These are phyloP conservation scores for Candida argentea DNA, from an alignment of 805 yeast genomes.

Conservation along the genomic window DNA sequence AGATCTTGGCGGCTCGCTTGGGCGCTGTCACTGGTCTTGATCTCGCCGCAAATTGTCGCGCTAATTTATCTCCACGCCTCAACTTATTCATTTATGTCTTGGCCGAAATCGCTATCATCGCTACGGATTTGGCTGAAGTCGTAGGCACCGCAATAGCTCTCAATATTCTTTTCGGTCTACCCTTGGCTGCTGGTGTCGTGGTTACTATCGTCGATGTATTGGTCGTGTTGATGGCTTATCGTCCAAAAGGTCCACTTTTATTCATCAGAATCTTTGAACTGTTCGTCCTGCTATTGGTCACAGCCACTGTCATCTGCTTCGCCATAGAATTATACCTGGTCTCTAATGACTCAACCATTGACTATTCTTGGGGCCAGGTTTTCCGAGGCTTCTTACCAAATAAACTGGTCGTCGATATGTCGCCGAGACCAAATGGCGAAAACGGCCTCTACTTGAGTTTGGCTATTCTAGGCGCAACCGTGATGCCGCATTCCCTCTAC, in stretches of 20 bases:
- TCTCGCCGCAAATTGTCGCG: conserved; percentile 77
- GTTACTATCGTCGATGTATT: conserved; percentile 81
- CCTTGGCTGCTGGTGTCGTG: conserved; percentile 74
- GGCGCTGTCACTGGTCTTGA: conserved; percentile 95
- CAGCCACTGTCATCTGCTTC: conserved; percentile 80
- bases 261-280: conserved; percentile 74
- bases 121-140: conserved; percentile 94
- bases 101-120: conserved; percentile 87
- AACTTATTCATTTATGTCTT: conserved; percentile 58
- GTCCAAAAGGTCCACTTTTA: conserved; percentile 72
- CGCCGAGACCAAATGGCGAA: conserved; percentile 11
- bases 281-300: conserved; percentile 66
- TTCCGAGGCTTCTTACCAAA: conserved; percentile 58
- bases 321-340: conserved; percentile 67
- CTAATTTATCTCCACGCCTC: conserved; percentile 53
- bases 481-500: conserved; percentile 86
- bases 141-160: conserved; percentile 96
- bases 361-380: conserved; percentile 40
- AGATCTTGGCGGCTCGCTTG: conserved; percentile 71
- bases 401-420: conserved; percentile 23
- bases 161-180: conserved; percentile 71
- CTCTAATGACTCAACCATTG: conserved; percentile 35
- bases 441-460: conserved; percentile 65
- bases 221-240: conserved; percentile 77
- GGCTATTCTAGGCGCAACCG: conserved; percentile 89